Conservation (phyloP, 2,329 filamentous ascomycete species). For the Pseudovirgaria hyperparasitica region DNA sequence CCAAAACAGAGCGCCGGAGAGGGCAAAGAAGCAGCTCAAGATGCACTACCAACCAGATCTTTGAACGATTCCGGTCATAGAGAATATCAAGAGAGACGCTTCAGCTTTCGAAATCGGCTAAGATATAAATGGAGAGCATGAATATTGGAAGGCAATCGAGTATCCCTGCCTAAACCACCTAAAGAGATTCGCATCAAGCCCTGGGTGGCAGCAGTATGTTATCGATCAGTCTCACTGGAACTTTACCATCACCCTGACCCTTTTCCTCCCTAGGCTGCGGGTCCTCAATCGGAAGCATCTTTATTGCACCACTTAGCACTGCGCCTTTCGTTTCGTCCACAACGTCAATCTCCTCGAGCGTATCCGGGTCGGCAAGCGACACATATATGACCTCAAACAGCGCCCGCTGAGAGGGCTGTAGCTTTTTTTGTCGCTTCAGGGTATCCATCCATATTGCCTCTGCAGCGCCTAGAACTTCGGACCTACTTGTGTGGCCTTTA, state of each 20-base stretch:
- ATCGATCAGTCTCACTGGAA: conserved; percentile 79
- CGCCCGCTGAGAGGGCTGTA: conserved; percentile 49
- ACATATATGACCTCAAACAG: conserved; percentile 83
- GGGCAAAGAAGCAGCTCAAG: conserved; percentile 88
- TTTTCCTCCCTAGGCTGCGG: conserved; percentile 56
- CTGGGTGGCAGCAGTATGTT: conserved; percentile 56
- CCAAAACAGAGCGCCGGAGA: conserved; percentile 66
- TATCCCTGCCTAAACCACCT: too few relatives aligned
- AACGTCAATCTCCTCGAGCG: conserved; percentile 61
- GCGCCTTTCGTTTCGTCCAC: conserved; percentile 62
- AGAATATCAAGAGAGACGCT: too few relatives aligned
- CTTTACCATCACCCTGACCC: conserved; percentile 57
- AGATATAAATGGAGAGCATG: too few relatives aligned
- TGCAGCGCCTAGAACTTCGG: conserved; percentile 61
- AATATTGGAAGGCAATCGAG: too few relatives aligned
- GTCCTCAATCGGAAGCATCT: conserved; percentile 71
- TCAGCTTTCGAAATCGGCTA: too few relatives aligned
- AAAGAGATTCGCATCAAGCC: conserved; percentile 1
- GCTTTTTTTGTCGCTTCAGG: conserved; percentile 47
- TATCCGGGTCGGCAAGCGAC: conserved; percentile 74
- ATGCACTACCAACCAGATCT: conserved; percentile 64
- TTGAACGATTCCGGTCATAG: conserved; percentile 32
- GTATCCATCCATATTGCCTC: conserved; percentile 43
- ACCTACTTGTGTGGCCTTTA: conserved; percentile 40
- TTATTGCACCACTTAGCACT: conserved; percentile 80